Conservation (phyloP, 192 early-diverging fungal species). For the Allomyces macrogynus region DNA sequence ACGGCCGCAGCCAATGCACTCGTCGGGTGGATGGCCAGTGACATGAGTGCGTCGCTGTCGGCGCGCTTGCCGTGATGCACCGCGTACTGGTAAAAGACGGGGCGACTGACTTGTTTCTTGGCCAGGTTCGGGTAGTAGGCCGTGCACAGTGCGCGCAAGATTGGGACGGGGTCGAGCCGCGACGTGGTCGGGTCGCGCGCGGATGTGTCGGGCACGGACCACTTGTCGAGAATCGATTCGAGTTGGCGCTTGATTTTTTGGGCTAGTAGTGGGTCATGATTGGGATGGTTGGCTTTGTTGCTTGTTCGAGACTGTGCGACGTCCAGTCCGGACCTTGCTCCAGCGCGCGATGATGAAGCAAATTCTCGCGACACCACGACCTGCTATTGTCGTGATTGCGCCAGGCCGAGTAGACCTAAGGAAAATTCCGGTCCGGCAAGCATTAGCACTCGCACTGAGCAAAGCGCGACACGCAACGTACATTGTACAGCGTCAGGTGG, state of each 20-base stretch:
- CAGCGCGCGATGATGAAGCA: slow-evolving; percentile 23
- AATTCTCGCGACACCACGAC: slow-evolving; percentile 18
- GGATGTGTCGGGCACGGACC: slow-evolving; percentile 11
- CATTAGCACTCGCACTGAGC: slow-evolving; percentile 15
- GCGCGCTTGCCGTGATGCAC: slow-evolving; percentile 1
- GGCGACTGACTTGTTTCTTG: slow-evolving; percentile 19
- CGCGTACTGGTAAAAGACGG: slow-evolving; percentile 21
- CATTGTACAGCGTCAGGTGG: slow-evolving; percentile 22
- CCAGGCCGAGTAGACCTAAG: slow-evolving; percentile 18
- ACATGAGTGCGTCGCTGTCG: slow-evolving; percentile 9
- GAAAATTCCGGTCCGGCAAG: slow-evolving; percentile 35
- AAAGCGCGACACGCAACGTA: slow-evolving; percentile 19
- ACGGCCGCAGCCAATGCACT: slow-evolving; percentile 11
- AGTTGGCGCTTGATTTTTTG: slow-evolving; percentile 24
- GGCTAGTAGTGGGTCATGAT: slow-evolving; percentile 6
- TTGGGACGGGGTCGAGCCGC: slow-evolving; percentile 13
- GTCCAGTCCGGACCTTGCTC: neutral
- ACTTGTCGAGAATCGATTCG: slow-evolving; percentile 11
- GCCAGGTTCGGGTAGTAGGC: slow-evolving; percentile 29
- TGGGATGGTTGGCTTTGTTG: no score
- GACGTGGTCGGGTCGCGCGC: slow-evolving; percentile 2
- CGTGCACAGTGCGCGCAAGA: slow-evolving; percentile 24
- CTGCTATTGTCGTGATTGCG: slow-evolving; percentile 1
- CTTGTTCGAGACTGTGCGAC: no score
- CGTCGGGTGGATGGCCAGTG: slow-evolving; percentile 14